Conservation (phyloP, 208 protist species). For the Leishmania arabica region DNA sequence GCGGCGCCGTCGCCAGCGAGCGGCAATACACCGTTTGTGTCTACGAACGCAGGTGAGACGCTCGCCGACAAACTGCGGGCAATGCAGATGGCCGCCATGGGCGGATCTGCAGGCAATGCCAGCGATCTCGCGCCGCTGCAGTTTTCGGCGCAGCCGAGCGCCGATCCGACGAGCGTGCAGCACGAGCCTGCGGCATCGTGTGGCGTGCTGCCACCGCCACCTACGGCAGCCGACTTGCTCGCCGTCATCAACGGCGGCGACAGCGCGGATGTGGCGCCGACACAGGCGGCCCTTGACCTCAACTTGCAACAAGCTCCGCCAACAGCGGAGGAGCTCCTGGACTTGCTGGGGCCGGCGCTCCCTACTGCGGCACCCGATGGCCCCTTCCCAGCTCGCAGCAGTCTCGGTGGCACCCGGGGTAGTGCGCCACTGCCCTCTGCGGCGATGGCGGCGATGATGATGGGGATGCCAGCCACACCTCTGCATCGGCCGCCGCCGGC, state of each 20-base stretch:
- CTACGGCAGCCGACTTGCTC: conserved; percentile 18
- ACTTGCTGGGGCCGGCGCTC: conserved; percentile 45
- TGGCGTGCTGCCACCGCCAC: conserved; percentile 18
- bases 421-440: not conserved
- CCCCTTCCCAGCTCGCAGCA: not conserved
- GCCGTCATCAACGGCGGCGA: conserved; percentile 27
- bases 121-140: not conserved
- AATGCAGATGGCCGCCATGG: conserved; percentile 45
- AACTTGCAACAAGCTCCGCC: conserved; percentile 28
- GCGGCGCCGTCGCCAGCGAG: not conserved
- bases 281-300: not conserved
- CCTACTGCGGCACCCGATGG: not conserved
- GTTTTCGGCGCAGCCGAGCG: not conserved
- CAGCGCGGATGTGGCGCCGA: not conserved
- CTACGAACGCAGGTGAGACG: conserved; percentile 33
- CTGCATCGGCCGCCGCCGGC: conserved; percentile 73
- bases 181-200: not conserved
- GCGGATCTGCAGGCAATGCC: not conserved
- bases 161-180: not conserved
- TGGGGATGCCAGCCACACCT: conserved; percentile 25
- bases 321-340: conserved; percentile 63
- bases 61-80: conserved; percentile 70
- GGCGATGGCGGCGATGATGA: conserved; percentile 4
- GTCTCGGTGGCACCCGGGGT: not conserved
- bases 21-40: conserved; percentile 15